These are phyloP conservation scores for Boletus rufocinnamomeus DNA, from an alignment of 768 basidiomycete genomes.

Conservation along the genomic window DNA sequence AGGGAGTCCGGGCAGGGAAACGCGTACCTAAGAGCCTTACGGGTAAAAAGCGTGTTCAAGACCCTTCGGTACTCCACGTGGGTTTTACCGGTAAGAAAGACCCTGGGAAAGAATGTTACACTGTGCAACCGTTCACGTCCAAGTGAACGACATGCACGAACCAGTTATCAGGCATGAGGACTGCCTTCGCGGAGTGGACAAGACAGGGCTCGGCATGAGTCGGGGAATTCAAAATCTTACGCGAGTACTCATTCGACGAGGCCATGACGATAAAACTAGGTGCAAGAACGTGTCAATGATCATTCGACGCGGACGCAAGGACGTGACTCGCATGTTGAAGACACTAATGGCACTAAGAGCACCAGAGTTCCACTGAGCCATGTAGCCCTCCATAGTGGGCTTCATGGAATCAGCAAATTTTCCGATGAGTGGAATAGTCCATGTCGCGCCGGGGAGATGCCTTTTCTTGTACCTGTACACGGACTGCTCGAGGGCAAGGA, in stretches of 20 bases:
- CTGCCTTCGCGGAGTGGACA: slow-evolving; percentile 85
- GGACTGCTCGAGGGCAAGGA: slow-evolving; percentile 85
- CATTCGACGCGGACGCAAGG: not conserved
- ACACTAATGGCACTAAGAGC: slow-evolving; percentile 89
- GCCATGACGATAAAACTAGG: slow-evolving; percentile 98
- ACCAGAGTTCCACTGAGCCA: slow-evolving; percentile 89
- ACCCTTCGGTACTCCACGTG: slow-evolving; percentile 94
- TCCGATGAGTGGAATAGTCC: slow-evolving; percentile 98
- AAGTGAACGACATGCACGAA: slow-evolving; percentile 33
- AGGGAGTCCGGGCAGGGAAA: not conserved
- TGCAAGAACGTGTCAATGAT: slow-evolving; percentile 9
- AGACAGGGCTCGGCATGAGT: slow-evolving; percentile 91
- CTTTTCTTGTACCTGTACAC: slow-evolving; percentile 90
- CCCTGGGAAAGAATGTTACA: slow-evolving; percentile 51
- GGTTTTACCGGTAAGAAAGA: slow-evolving; percentile 93
- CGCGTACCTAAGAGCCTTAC: slow-evolving; percentile 83
- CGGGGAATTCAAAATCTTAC: slow-evolving; percentile 96
- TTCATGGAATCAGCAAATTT: slow-evolving; percentile 92
- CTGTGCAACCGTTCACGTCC: not conserved
- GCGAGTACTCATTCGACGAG: slow-evolving; percentile 87
- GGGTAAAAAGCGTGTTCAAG: slow-evolving; percentile 90
- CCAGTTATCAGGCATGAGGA: slow-evolving; percentile 89
- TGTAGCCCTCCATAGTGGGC: slow-evolving; percentile 91
- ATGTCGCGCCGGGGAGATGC: slow-evolving; percentile 80
- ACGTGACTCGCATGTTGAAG: slow-evolving; percentile 85